Evolutionary conservation across 305 asterid genomes (phyloP).

Genomic region (Fraxinus ornus): DNA sequence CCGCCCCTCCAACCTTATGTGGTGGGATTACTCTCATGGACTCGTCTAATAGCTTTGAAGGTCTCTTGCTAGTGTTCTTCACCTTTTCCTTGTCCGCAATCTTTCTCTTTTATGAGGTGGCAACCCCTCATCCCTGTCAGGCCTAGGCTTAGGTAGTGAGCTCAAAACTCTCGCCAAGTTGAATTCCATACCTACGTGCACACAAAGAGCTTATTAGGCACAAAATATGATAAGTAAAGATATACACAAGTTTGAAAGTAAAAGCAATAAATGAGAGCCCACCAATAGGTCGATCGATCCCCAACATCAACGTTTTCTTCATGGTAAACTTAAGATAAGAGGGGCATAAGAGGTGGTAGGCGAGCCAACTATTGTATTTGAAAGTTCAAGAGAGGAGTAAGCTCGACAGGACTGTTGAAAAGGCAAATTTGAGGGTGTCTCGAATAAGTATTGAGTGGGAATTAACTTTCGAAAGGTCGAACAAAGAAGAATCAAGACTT

Average conservation of each 20-base stretch:
- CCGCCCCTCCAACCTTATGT: too few relatives aligned
- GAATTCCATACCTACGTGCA: too few relatives aligned
- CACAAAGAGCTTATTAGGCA: background rate
- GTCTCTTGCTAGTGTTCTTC: too few relatives aligned
- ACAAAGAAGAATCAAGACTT: background rate
- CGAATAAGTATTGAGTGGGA: background rate
- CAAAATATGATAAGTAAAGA: too few relatives aligned
- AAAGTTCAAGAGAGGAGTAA: too few relatives aligned
- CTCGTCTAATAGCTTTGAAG: too few relatives aligned
- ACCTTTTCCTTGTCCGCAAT: too few relatives aligned
- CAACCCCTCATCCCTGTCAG: too few relatives aligned
- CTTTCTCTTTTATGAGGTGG: too few relatives aligned
- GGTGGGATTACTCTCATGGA: too few relatives aligned
- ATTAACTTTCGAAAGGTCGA: background rate
- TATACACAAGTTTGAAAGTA: background rate
- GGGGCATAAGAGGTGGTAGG: background rate
- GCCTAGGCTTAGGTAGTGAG: too few relatives aligned
- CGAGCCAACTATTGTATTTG: background rate
- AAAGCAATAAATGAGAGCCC: background rate
- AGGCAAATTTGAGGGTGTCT: background rate
- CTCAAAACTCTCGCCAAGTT: too few relatives aligned
- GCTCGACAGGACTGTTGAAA: background rate
- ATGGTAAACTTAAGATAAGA: background rate
- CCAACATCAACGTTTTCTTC: background rate
- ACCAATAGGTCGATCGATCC: background rate